Evolutionary conservation across 345 rosid species (phyloP), one percentile per base, ranked within the genome.

Genomic region (Brassica nigra): DNA sequence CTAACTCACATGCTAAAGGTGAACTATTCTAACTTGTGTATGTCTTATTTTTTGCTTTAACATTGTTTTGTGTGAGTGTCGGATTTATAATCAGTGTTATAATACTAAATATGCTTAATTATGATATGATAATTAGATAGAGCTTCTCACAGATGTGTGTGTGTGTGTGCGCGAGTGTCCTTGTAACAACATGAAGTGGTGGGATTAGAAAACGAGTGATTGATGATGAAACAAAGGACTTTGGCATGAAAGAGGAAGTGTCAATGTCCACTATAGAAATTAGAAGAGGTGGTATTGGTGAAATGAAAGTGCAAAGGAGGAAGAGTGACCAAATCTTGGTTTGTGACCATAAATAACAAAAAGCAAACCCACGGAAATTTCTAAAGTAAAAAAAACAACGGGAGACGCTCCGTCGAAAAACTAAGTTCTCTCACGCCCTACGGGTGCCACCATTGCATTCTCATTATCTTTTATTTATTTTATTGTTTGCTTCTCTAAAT

Each of bases 261-360:
- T 80, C 57, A 14, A 28, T 69, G 83, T 69, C 83, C 83, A 80
- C 83, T 80, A 37, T 63, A 69, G 62, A 77, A 70, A 52, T 16
- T 29, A 69, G 23, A 69, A 62, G 70, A 62, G 70, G 37, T 31
- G 68, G 52, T 66, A 54, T 30, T 71, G 76, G 76, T 62, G 76
- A 68, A 34, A 68, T 61, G 75, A 68, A 79, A 79, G 75, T 68
- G 75, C 76, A 62, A 78, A 64, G 76, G 39, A 52, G 4, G 44
- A 44, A 59, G 30, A 57, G 77, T 73, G 69, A 44, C 69, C 66
- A 66, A 74, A 73, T 54, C 71, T 69, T 80, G 71, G 75, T 62
- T 68, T 80, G 79, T 80, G 79, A 75, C 79, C 79, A 80, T 80
- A 80, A 69, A 74, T 74, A 74, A 80, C 79, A 75, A 80, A 80